Percentiles rank a stretch among this genome's conserved stretches.
These are phyloP conservation scores for Apophysomyces sp. DNA, from an alignment of 371 early-diverging fungal species.

Conservation along the genomic window DNA sequence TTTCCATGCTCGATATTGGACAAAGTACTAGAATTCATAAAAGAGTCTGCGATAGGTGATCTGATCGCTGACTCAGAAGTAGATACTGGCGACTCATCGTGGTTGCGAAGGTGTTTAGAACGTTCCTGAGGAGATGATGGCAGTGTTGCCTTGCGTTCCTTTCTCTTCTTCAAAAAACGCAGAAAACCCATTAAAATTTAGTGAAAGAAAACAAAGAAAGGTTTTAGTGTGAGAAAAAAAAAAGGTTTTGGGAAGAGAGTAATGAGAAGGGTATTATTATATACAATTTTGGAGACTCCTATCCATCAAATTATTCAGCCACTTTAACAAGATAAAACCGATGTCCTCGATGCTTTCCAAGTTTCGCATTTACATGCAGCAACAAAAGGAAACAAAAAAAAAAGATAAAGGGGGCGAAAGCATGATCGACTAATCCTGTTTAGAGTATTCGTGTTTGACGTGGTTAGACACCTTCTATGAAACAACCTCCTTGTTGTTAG, in stretches of 20 bases:
- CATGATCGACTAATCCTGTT: constrained; percentile 3
- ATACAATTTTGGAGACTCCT: background rate
- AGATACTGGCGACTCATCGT: background rate
- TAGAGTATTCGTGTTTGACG: background rate
- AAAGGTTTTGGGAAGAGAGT: background rate
- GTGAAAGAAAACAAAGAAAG: background rate
- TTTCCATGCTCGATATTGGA: background rate
- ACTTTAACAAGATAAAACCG: background rate
- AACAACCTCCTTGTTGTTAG: background rate
- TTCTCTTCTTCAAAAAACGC: constrained; percentile 6
- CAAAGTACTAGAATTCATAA: constrained; percentile 2
- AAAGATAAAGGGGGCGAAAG: background rate
- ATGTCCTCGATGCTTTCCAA: background rate
- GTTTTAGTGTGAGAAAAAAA: background rate
- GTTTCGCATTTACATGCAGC: constrained; percentile 1
- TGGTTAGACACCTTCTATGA: background rate
- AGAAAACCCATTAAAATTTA: constrained; percentile 5
- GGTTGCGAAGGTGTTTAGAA: constrained; percentile 3
- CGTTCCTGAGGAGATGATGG: background rate
- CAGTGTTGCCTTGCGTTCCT: background rate
- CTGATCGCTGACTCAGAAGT: background rate
- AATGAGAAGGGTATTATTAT: background rate
- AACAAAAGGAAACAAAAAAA: background rate
- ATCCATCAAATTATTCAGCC: background rate
- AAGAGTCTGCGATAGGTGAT: constrained; percentile 13